Evolutionary conservation across 1,284 basidiomycete genomes (phyloP), one percentile per base, ranked within the genome.

Genomic region (Rhodotorula mucilaginosa): DNA sequence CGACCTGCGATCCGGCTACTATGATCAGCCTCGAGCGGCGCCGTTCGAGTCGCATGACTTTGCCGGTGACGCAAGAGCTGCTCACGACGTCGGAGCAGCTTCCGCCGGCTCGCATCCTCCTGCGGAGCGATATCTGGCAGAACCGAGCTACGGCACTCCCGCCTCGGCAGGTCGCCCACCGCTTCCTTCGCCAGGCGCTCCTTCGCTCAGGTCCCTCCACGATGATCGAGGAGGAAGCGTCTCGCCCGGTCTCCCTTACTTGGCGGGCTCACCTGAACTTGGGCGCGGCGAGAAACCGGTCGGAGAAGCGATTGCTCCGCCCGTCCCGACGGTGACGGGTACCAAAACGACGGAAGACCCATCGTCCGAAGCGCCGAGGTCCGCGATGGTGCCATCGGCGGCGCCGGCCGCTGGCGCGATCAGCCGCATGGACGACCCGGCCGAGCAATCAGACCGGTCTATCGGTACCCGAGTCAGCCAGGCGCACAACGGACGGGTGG

Each of bases 121-220:
- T 39, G 23, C 54, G 51, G 29, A 21, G 31, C 39, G 21, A 23
- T 39, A 44, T 44, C 39, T 44, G 39, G 12, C 39, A 44, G 39
- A 21, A 48, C 56, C 47, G 46, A 61, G 57, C 13, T 56, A 64
- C 19, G 34, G 16, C 8, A 48, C 67, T 7, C 67, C 57, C 3
- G 12, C 31, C 26, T 39, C 58, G 2, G 21, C 47, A 1, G 3
- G 39, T 13, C 39, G 34, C 4, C 46, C 15, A 18, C 62, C 47
- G 8, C 64, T 73, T 5, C 61, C 73, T 2, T 74, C 69, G 19
- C 67, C 73, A 1, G 73, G 69, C 15, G 69, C 73, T 1, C 58
- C 19, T 61, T 31, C 51, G 3, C 54, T 64, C 29, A 15, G 6
- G 46, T 13, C 26, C 44, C 48, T 10, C 10, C 7, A 58, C 19